phyloP scores from a whole-genome alignment of 495 filamentous ascomycete genomes.

The Aspergillus saccharolyticus region DNA sequence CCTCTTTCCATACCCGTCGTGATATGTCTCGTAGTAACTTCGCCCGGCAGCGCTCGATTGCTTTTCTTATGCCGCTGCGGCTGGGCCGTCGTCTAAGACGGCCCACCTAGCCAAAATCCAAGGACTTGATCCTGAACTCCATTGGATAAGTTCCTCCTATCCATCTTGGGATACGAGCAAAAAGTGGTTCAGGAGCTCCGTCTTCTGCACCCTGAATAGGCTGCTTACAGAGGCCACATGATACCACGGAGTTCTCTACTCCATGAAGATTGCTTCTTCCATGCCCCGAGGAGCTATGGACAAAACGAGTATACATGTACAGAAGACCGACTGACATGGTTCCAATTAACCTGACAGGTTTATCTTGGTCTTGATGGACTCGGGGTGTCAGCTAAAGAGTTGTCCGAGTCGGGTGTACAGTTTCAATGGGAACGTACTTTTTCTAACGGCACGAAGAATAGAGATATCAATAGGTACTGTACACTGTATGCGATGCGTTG shows the following conservation, averaged over 20 bases:
- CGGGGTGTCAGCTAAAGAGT: no score
- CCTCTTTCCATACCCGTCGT: neutral
- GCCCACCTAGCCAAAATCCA: neutral
- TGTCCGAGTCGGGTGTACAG: no score
- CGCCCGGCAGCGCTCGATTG: neutral
- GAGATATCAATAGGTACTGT: no score
- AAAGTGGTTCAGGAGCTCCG: neutral
- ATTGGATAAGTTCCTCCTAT: slow-evolving; percentile 3
- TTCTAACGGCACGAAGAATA: no score
- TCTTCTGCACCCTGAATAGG: neutral
- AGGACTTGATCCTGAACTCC: neutral
- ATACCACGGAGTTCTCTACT: neutral
- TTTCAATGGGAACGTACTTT: no score
- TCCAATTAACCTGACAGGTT: no score
- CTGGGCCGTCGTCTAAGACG: neutral
- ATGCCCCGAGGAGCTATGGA: neutral
- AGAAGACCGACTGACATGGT: no score
- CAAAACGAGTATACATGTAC: neutral
- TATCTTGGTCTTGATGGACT: no score
- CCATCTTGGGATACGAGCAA: slow-evolving; percentile 1
- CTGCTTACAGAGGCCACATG: neutral
- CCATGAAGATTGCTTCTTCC: neutral
- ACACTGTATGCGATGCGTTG: no score
- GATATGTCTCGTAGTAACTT: slow-evolving; percentile 8
- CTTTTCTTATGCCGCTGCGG: neutral